phyloP scores from a whole-genome alignment of 768 basidiomycete genomes.

The Galerina marginata region DNA sequence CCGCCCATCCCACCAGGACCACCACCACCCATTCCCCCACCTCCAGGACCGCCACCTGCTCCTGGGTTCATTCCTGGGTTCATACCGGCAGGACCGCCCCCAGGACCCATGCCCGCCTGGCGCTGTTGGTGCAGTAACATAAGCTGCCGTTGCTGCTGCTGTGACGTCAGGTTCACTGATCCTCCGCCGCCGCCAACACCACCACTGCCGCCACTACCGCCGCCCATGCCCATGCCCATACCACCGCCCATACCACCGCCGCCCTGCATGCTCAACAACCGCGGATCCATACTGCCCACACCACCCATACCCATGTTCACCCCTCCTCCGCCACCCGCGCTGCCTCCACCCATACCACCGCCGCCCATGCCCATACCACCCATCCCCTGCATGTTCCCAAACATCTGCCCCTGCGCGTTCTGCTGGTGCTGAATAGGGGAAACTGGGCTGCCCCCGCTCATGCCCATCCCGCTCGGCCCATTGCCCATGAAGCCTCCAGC shows the following conservation, averaged over 20 bases:
- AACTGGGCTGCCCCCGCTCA: conserved; percentile 15
- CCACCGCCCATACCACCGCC: conserved; percentile 21
- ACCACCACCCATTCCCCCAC: conserved; percentile 6
- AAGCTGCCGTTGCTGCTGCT: conserved; percentile 48
- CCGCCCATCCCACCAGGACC: conserved; percentile 23
- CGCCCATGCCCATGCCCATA: conserved; percentile 35
- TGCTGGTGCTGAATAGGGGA: conserved; percentile 31
- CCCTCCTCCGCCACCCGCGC: conserved; percentile 20
- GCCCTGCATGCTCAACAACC: no score
- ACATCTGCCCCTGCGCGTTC: conserved; percentile 27
- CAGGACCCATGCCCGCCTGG: conserved; percentile 26
- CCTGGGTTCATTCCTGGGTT: conserved; percentile 27
- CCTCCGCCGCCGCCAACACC: conserved; percentile 25
- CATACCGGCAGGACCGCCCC: conserved; percentile 23
- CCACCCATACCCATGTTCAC: conserved; percentile 27
- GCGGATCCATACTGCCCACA: conserved; percentile 22
- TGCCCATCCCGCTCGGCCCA: background rate
- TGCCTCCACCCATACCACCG: conserved; percentile 24
- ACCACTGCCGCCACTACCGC: conserved; percentile 24
- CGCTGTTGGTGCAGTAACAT: conserved; percentile 46
- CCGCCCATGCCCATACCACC: conserved; percentile 19
- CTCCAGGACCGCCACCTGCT: conserved; percentile 18
- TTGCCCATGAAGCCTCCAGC: conserved; percentile 16
- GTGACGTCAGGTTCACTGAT: conserved; percentile 25
- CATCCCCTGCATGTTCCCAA: conserved; percentile 24